Evolutionary conservation across 1,139 yeast genomes (phyloP), one percentile per base, ranked within the genome.

Genomic region (Saccharomycopsis phalli): DNA sequence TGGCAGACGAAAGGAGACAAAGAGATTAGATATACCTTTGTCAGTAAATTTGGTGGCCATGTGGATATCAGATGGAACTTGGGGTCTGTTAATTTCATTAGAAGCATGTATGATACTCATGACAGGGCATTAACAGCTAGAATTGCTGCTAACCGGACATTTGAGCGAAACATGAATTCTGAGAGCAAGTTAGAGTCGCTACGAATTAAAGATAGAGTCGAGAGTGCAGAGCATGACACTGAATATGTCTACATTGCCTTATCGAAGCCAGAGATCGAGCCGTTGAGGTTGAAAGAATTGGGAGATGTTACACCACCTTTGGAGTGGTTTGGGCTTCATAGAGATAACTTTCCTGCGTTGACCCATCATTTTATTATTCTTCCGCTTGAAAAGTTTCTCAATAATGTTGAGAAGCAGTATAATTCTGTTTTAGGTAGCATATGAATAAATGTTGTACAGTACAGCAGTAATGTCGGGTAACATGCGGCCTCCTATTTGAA

Each of bases 291-390:
- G 51, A 76, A 78, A 53, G 97, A 91, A 54, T 67, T 91, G 54
- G 97, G 97, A 23, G 91, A 82, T 60, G 97, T 96, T 1, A 91
- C 98, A 0, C 98, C 98, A 1, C 97, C 98, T 2, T 63, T 91
- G 47, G 97, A 91, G 57, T 91, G 98, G 98, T 82, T 91, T 62
- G 98, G 98, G 1, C 68, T 91, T 25, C 93, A 91, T 56, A 68
- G 97, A 50, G 74, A 79, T 51, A 75, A 78, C 50, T 76, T 91
- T 50, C 98, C 98, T 0, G 78, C 81, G 37, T 69, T 83, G 42
- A 81, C 95, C 0, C 96, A 91, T 54, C 91, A 84, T 56, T 62
- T 74, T 46, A 76, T 80, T 0, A 81, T 87, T 44, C 74, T 81
- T 17, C 73, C 79, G 8, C 62, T 91, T 40, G 95, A 86, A 53